Evolutionary conservation across 2,329 filamentous ascomycete species (phyloP), one percentile per base, ranked within the genome.

Genomic region (Aspergillus phoenicis): DNA sequence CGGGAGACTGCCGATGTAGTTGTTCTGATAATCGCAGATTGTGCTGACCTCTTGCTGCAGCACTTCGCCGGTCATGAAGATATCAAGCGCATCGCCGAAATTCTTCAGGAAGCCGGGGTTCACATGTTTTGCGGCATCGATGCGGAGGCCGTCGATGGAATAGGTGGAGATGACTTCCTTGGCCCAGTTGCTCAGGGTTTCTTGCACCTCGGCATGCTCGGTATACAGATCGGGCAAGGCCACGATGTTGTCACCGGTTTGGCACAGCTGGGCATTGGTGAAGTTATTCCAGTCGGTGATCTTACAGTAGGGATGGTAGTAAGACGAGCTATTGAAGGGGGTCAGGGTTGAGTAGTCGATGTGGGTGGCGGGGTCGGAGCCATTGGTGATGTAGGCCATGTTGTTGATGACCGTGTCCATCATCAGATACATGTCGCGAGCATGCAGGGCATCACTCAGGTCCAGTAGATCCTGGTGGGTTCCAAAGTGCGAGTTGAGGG

Each of bases 351-450:
- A 64, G 55, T 72, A 72, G 59, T 73, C 64, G 30, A 73, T 58
- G 38, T 59, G 55, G 1, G 63, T 70, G 17, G 65, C 65, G 1
- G 71, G 70, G 41, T 71, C 54, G 26, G 65, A 64, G 10, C 68
- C 69, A 54, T 73, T 68, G 5, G 68, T 71, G 8, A 72, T 68
- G 11, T 67, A 74, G 7, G 71, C 78, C 74, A 80, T 77, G 59
- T 84, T 80, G 68, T 84, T 84, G 41, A 81, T 77, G 8, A 84
- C 82, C 2, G 82, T 77, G 63, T 84, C 82, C 49, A 83, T 75
- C 82, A 84, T 83, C 10, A 85, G 65, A 62, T 80, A 83, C 81
- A 81, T 84, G 60, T 76, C 80, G 64, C 71, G 75, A 13, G 63
- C 64, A 67, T 84, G 82, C 10, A 83, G 68, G 8, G 80, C 77